Conservation (phyloP, 441 rosid species). For the Mallotus repandus region DNA sequence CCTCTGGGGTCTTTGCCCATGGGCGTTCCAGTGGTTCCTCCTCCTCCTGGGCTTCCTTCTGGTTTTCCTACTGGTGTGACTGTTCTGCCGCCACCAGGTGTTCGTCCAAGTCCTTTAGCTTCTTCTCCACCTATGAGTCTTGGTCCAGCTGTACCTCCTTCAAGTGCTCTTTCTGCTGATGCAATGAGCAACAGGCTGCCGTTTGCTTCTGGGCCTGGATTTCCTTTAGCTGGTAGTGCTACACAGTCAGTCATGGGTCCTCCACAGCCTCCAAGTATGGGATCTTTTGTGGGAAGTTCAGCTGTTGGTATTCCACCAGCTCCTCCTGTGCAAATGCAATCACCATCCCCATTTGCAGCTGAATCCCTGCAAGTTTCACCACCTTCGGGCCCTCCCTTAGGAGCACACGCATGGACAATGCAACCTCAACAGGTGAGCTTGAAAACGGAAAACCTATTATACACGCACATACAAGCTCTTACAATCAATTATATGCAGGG, state of each 20-base stretch:
- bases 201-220: slow-evolving; percentile 39
- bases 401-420: background rate
- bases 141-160: slow-evolving; percentile 35
- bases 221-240: slow-evolving; percentile 39
- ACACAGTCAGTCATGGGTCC: slow-evolving; percentile 49
- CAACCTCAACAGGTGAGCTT: background rate
- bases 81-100: slow-evolving; percentile 37
- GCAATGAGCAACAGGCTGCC: slow-evolving; percentile 59
- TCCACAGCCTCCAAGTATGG: slow-evolving; percentile 45
- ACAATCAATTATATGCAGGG: background rate
- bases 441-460: too few relatives aligned
- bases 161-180: slow-evolving; percentile 25
- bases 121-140: slow-evolving; percentile 38
- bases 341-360: slow-evolving; percentile 20
- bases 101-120: slow-evolving; percentile 37
- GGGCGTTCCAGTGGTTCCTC: slow-evolving; percentile 24
- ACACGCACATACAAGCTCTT: background rate
- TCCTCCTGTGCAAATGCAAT: slow-evolving; percentile 33
- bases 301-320: slow-evolving; percentile 29
- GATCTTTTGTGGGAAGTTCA: slow-evolving; percentile 35
- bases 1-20: slow-evolving; percentile 52
- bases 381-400: slow-evolving; percentile 41
- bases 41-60: slow-evolving; percentile 19
- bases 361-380: background rate
- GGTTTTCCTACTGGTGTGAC: background rate